Percentiles rank a stretch among this genome's conserved stretches.
Conservation (phyloP, 1,139 yeast species). For the Taphrina betulina region DNA sequence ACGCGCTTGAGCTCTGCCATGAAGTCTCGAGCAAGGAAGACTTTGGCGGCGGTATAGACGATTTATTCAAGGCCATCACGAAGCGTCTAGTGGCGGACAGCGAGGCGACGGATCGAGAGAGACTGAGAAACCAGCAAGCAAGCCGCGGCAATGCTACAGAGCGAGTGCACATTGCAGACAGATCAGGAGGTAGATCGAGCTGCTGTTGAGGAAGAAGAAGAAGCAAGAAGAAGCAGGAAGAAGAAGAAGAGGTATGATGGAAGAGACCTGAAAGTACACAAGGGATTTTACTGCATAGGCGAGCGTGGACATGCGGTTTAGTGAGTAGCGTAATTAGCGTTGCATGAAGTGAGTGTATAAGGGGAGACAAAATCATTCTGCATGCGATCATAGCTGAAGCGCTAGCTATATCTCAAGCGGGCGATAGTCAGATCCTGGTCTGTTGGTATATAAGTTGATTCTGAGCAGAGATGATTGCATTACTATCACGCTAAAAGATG, state of each 20-base stretch:
- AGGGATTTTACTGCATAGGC: too few species aligned
- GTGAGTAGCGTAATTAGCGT: too few species aligned
- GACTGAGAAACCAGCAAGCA: slow-evolving; percentile 13
- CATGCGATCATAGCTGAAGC: too few species aligned
- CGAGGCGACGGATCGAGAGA: slow-evolving; percentile 20
- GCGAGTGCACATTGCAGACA: slow-evolving; percentile 27
- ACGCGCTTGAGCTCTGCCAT: slow-evolving; percentile 22
- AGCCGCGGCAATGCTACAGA: not conserved
- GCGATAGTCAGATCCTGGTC: too few species aligned
- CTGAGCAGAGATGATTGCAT: too few species aligned
- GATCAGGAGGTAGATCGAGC: slow-evolving; percentile 1
- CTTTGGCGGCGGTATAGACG: slow-evolving; percentile 41
- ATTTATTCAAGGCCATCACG: slow-evolving; percentile 14
- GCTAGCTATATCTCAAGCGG: too few species aligned
- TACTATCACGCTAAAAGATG: too few species aligned
- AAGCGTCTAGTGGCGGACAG: slow-evolving; percentile 12
- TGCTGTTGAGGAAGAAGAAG: slow-evolving; percentile 18
- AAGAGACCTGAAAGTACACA: too few species aligned
- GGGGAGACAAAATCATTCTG: too few species aligned
- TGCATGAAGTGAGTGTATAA: too few species aligned
- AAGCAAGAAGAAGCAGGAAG: not conserved
- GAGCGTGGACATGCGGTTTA: too few species aligned
- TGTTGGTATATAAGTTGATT: too few species aligned
- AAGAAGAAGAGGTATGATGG: not conserved
- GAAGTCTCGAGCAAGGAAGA: slow-evolving; percentile 35